phyloP scores from a whole-genome alignment of 2,329 filamentous ascomycete species.

The Calycina herbarum region DNA sequence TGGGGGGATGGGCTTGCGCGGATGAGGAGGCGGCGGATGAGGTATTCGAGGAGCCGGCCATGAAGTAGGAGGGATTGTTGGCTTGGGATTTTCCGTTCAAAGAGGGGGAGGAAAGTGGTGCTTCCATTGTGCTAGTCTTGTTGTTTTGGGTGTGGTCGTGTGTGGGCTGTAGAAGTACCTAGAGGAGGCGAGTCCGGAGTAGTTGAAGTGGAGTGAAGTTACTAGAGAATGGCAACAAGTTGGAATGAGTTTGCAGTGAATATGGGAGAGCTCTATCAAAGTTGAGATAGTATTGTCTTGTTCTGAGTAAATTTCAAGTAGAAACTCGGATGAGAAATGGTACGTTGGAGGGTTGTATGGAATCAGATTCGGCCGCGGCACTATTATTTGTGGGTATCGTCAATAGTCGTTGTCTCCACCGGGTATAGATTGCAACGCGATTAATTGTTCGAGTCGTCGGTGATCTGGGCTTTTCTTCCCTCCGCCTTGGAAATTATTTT shows the following conservation, averaged over 20 bases:
- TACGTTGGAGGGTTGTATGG: conserved; percentile 4
- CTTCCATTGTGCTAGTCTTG: conserved; percentile 43
- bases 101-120: conserved; percentile 38
- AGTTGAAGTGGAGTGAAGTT: neutral
- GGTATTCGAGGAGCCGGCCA: conserved; percentile 21
- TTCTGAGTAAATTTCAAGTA: neutral
- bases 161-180: neutral
- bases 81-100: conserved; percentile 22
- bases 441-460: neutral
- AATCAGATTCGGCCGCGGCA: conserved; percentile 4
- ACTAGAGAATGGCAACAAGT: neutral
- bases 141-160: neutral
- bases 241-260: neutral
- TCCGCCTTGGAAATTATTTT: neutral
- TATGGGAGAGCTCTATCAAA: neutral
- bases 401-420: conserved; percentile 2
- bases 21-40: conserved; percentile 30
- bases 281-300: neutral
- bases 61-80: conserved; percentile 28
- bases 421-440: neutral
- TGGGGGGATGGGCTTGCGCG: conserved; percentile 22
- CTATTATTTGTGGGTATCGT: conserved; percentile 8
- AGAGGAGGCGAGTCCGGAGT: neutral
- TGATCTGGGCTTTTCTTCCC: neutral
- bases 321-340: conserved; percentile 2